Evolutionary conservation across 2,329 filamentous ascomycete species (phyloP).

Genomic region (Penicillium sp.): DNA sequence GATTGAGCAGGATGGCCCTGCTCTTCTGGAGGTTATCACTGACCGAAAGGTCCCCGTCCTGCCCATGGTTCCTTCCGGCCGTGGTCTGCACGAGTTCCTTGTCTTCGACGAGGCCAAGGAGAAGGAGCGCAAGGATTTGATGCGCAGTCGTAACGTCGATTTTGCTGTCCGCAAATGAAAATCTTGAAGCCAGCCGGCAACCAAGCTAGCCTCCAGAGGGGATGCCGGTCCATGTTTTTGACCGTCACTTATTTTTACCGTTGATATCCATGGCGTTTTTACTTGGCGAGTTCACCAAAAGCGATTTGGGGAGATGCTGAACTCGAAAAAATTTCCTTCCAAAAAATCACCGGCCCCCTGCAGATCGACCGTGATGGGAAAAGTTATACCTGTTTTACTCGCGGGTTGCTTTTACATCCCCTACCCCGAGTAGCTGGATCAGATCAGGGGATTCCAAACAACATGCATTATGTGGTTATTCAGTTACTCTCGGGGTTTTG

Average conservation of each 20-base stretch:
- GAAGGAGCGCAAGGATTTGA: slow-evolving; percentile 64
- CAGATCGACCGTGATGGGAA: slow-evolving; percentile 5
- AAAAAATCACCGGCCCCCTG: slow-evolving; percentile 9
- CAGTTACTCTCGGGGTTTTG: slow-evolving; percentile 11
- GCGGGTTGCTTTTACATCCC: neutral
- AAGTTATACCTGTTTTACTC: neutral
- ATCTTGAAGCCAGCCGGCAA: slow-evolving; percentile 16
- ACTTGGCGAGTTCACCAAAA: slow-evolving; percentile 37
- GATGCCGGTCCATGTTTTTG: slow-evolving; percentile 20
- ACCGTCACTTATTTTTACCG: slow-evolving; percentile 29
- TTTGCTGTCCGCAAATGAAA: slow-evolving; percentile 25
- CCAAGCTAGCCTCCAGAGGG: slow-evolving; percentile 8
- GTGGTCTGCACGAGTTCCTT: slow-evolving; percentile 87
- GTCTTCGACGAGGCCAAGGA: slow-evolving; percentile 79
- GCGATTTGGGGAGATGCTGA: slow-evolving; percentile 27
- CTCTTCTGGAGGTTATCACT: slow-evolving; percentile 85
- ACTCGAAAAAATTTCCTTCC: slow-evolving; percentile 9
- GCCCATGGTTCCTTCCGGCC: slow-evolving; percentile 92
- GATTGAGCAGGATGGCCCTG: slow-evolving; percentile 85
- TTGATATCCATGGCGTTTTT: slow-evolving; percentile 47
- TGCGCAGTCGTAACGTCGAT: slow-evolving; percentile 59
- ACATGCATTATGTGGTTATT: slow-evolving; percentile 11
- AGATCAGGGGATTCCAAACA: slow-evolving; percentile 1
- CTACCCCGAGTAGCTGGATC: neutral
- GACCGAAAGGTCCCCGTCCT: slow-evolving; percentile 81